These are phyloP conservation scores for Aquilaria sinensis DNA, from an alignment of 345 rosid genomes.

Conservation along the genomic window DNA sequence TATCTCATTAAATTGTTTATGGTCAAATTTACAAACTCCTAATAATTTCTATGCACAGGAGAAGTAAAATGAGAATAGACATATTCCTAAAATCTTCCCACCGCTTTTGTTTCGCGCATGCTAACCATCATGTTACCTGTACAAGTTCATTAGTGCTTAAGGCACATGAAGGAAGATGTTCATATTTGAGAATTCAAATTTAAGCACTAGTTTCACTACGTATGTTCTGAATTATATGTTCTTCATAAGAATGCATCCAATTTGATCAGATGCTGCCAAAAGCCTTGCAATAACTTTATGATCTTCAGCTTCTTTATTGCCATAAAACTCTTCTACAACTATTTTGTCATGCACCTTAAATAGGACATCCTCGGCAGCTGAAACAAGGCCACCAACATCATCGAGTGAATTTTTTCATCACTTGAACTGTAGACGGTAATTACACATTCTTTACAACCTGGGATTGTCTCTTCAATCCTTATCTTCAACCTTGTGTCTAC, in stretches of 20 bases:
- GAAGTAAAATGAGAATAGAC: no score
- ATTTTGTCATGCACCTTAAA: conserved; percentile 85
- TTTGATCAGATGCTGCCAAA: conserved; percentile 98
- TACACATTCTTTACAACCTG: conserved; percentile 83
- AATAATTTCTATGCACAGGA: no score
- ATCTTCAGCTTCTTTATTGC: conserved; percentile 56
- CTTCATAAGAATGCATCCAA: conserved; percentile 93
- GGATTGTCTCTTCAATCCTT: conserved; percentile 71
- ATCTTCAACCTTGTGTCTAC: conserved; percentile 79
- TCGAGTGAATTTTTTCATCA: conserved; percentile 67
- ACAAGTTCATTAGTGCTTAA: conserved; percentile 84
- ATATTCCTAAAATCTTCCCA: no score
- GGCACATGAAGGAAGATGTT: conserved; percentile 82
- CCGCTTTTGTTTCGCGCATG: no score
- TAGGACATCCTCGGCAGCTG: conserved; percentile 91
- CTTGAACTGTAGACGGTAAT: conserved; percentile 84
- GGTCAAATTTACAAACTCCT: no score
- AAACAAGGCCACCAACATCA: conserved; percentile 44
- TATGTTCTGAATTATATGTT: conserved; percentile 79
- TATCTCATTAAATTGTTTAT: no score
- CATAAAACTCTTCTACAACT: conserved; percentile 52
- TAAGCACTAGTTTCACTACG: conserved; percentile 89
- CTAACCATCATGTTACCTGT: conserved; percentile 40
- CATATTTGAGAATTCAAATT: conserved; percentile 85
- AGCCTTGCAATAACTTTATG: conserved; percentile 65